phyloP scores from a whole-genome alignment of 805 yeast species.

The Zygosaccharomyces siamensis region DNA sequence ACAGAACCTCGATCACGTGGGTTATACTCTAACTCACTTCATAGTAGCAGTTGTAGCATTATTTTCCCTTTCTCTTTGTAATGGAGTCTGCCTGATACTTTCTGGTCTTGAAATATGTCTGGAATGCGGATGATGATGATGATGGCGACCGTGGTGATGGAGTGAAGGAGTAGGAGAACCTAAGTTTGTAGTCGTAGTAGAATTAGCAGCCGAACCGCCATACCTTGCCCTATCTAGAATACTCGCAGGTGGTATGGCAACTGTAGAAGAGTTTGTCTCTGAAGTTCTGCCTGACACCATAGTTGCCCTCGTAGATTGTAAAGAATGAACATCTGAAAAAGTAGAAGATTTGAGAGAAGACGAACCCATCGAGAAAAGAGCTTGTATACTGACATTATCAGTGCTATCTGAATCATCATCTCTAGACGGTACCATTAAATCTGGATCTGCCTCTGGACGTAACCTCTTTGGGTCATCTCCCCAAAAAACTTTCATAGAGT shows the following conservation, averaged over 20 bases:
- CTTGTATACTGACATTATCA: conserved; percentile 33
- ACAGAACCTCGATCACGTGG: background rate
- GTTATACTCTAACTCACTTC: conserved; percentile 8
- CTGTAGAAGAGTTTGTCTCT: conserved; percentile 57
- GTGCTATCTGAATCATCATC: conserved; percentile 8
- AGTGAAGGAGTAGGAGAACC: conserved; percentile 13
- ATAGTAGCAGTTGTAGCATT: conserved; percentile 19
- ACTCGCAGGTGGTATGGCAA: conserved; percentile 72
- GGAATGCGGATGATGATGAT: conserved; percentile 9
- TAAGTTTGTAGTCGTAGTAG: conserved; percentile 17
- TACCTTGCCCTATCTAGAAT: conserved; percentile 51
- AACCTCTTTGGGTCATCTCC: conserved; percentile 19
- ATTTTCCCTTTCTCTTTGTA: conserved; percentile 14
- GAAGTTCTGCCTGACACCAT: conserved; percentile 35
- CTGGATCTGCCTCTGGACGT: conserved; percentile 2
- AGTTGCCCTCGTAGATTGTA: conserved; percentile 37
- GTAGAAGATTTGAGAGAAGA: conserved; percentile 36
- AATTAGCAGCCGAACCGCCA: conserved; percentile 16
- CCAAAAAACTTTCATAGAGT: conserved; percentile 21
- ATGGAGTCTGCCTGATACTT: conserved; percentile 20
- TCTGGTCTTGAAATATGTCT: conserved; percentile 18
- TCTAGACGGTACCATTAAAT: conserved; percentile 1
- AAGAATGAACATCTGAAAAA: conserved; percentile 35
- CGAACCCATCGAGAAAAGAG: conserved; percentile 35
- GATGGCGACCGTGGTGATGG: conserved; percentile 11